Evolutionary conservation across 768 basidiomycete genomes (phyloP), one percentile per base, ranked within the genome.

Genomic region (Phylloporus sp.): DNA sequence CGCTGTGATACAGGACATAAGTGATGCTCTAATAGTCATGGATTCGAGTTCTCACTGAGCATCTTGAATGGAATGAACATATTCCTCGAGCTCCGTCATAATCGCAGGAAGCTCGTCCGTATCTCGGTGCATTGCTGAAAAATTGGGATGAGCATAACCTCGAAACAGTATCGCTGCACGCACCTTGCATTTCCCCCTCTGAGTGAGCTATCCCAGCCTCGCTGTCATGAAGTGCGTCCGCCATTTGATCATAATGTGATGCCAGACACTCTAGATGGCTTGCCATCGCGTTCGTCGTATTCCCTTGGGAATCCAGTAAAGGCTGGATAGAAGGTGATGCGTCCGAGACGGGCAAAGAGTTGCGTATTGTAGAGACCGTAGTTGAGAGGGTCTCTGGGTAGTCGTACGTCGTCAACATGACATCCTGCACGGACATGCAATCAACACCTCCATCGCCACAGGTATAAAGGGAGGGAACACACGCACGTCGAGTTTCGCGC

Each of bases 201-300:
- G 70, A 72, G 50, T 88, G 84, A 6, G 62, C 73, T 62, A 83
- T 84, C 3, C 86, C 87, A n/a, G 76, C 76, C 54, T 91, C 88
- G 40, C 74, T 80, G 22, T 86, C 85, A 44, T 78, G 77, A 53
- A 88, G 63, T 0, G 86, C 85, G 51, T 71, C 69, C 2, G 78
- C 80, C 85, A 93, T 91, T 55, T 88, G 81, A 22, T 84, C 84
- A 56, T 86, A 92, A 64, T 93, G 90, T 1, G 76, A 75, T 2
- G 84, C 79, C 29, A 93, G 71, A 59, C 80, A 84, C 59, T 89
- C 87, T 10, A 93, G 66, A 45, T 84, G 81, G 23, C 71, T 65
- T 2, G 91, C 90, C 90, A 92, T 91, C n/a, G 73, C 70, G 1
- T 73, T 74, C 28, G 80, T 79, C 18, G 76, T 76, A 18, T 61